These are phyloP conservation scores for Cystobasidium ongulense DNA, from an alignment of 768 basidiomycete genomes.

Conservation along the genomic window DNA sequence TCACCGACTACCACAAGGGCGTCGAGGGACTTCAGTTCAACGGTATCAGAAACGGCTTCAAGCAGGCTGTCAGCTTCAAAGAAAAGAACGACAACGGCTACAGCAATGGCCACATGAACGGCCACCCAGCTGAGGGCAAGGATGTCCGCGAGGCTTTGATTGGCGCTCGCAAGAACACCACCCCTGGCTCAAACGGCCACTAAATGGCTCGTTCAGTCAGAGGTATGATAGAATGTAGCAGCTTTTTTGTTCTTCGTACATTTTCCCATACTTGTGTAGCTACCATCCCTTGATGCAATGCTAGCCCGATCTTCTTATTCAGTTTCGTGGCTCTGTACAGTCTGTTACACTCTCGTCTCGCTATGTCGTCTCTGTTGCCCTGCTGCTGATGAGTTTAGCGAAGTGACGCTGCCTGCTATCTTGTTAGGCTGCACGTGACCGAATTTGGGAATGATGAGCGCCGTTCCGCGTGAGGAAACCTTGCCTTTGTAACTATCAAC, in stretches of 20 bases:
- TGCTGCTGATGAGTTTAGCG: too few relatives aligned
- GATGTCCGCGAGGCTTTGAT: background rate
- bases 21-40: conserved; percentile 30
- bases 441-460: too few relatives aligned
- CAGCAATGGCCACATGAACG: conserved; percentile 12
- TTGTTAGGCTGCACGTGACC: background rate
- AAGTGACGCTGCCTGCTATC: too few relatives aligned
- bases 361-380: too few relatives aligned
- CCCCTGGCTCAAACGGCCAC: background rate
- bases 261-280: too few relatives aligned
- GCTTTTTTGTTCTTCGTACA: too few relatives aligned
- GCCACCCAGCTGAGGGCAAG: conserved; percentile 2
- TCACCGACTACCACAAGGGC: conserved; percentile 38
- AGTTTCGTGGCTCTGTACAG: too few relatives aligned
- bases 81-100: background rate
- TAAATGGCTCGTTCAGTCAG: background rate
- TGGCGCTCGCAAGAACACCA: background rate
- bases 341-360: too few relatives aligned
- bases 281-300: too few relatives aligned
- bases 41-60: conserved; percentile 20
- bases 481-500: background rate
- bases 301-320: too few relatives aligned
- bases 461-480: background rate
- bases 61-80: conserved; percentile 9
- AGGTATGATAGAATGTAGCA: too few relatives aligned